Base-by-base conservation (phyloP, 1,284 basidiomycete species). In the Rhodofomes roseus region DNA sequence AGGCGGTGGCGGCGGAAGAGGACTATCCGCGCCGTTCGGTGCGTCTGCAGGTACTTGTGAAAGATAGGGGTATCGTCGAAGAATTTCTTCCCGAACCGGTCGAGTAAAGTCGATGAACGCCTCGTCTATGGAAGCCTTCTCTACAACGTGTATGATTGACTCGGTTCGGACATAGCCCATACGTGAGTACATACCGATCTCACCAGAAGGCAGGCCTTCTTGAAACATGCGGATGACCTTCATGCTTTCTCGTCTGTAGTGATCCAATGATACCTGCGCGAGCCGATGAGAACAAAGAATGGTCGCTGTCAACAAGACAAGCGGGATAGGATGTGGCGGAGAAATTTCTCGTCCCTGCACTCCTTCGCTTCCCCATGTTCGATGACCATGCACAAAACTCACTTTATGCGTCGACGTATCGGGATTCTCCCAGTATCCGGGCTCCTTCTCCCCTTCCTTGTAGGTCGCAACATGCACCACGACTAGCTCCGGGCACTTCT, bases 381-480 rank as follows among this genome's bases (percentile, higher is more conserved):
- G n/a, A n/a, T n/a, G n/a, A n/a, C n/a, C n/a, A n/a, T n/a, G n/a
- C n/a, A n/a, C n/a, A 58, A 31, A 3, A 14, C 29, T 31, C 34
- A 94, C 95, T 81, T 99, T 98, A 78, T 99, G 96, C 11, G 94
- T 97, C 60, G 82, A 81, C 1, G 90, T 89, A 70, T 95, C 88
- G 4, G 95, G 87, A 59, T 92, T 80, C 37, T 93, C 85, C 87
- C 91, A 93, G 72, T 99, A 98, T 0, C 89, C 89, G 12, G 96
- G 92, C 71, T 95, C 89, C 52, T 76, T 79, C 62, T 95, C 93
- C 3, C 95, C 96, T 66, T 96, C 93, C 71, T 86, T 90, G 74
- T 92, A 98, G 7, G 96, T 98, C 27, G 96, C 94, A 44, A 98
- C 95, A 76, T 99, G 96, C 16, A 97, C 90, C 6, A 93, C 86